Conservation (phyloP, 371 early-diverging fungal species). For the Smittium culicis region DNA sequence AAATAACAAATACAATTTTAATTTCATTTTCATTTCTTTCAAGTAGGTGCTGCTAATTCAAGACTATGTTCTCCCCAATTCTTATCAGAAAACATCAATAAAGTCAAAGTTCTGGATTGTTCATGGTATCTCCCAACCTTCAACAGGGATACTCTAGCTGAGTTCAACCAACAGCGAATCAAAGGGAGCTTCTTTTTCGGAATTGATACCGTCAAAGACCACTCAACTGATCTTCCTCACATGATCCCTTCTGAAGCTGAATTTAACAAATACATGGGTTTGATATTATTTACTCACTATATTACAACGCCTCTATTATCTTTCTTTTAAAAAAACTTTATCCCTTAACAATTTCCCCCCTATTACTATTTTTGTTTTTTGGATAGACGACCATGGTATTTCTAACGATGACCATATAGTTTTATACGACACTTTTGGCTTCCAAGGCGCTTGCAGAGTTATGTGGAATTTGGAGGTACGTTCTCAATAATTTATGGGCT, state of each 20-base stretch:
- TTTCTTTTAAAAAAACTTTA: conserved; percentile 1
- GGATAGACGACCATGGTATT: conserved; percentile 49
- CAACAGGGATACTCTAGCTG: conserved; percentile 47
- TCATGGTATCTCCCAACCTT: conserved; percentile 78
- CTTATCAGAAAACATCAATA: conserved; percentile 36
- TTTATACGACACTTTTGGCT: conserved; percentile 55
- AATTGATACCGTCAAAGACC: conserved; percentile 59
- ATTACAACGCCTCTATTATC: conserved; percentile 5
- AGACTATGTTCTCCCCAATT: conserved; percentile 32
- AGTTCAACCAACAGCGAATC: conserved; percentile 45
- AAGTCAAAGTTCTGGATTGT: conserved; percentile 64
- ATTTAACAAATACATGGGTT: conserved; percentile 48
- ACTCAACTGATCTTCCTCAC: conserved; percentile 49
- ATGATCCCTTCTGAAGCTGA: conserved; percentile 54
- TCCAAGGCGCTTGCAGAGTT: conserved; percentile 57
- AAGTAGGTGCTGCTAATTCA: too few species aligned
- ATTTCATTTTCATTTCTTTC: too few species aligned
- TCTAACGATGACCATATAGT: conserved; percentile 53
- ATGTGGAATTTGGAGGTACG: conserved; percentile 67
- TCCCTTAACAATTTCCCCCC: background rate
- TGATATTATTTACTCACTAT: background rate
- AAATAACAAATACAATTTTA: too few species aligned
- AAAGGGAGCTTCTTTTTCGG: conserved; percentile 44
- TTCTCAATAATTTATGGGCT: background rate
- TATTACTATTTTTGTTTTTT: conserved; percentile 11